Evolutionary conservation across 2,329 filamentous ascomycete genomes (phyloP).

Genomic region (Blastomyces percursus): DNA sequence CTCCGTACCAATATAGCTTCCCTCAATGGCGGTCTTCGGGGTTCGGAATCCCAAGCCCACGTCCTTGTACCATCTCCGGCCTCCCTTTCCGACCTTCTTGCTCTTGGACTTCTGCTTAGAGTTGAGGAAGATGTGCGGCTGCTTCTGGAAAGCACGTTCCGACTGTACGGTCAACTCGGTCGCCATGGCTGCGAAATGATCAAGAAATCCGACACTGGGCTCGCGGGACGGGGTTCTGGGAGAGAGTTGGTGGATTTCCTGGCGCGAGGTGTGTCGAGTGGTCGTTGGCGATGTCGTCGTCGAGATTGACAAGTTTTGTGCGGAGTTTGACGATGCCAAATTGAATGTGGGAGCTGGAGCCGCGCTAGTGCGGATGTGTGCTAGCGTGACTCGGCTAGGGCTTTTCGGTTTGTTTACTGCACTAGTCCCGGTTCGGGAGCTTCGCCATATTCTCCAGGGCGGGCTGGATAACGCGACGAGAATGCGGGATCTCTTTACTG

Average conservation of each 20-base stretch:
- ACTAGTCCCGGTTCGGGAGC: slow-evolving; percentile 24
- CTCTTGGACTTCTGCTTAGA: slow-evolving; percentile 78
- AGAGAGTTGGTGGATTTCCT: slow-evolving; percentile 7
- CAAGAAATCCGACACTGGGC: slow-evolving; percentile 25
- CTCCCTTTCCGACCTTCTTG: slow-evolving; percentile 76
- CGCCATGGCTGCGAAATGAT: slow-evolving; percentile 61
- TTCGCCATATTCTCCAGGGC: slow-evolving; percentile 15
- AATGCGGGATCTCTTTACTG: slow-evolving; percentile 5
- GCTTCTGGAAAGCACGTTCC: slow-evolving; percentile 99
- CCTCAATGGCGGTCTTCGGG: slow-evolving; percentile 97
- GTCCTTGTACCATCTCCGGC: slow-evolving; percentile 98
- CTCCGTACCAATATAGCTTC: slow-evolving; percentile 93
- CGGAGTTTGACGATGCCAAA: slow-evolving; percentile 24
- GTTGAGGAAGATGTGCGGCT: slow-evolving; percentile 99
- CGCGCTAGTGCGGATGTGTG: slow-evolving; percentile 22
- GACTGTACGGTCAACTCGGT: slow-evolving; percentile 99
- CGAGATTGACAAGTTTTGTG: slow-evolving; percentile 25
- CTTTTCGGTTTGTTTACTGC: slow-evolving; percentile 35
- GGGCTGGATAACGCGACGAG: slow-evolving; percentile 9
- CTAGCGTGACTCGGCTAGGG: slow-evolving; percentile 32
- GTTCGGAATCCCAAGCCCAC: slow-evolving; percentile 98
- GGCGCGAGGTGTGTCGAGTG: slow-evolving; percentile 15
- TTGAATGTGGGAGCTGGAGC: slow-evolving; percentile 29
- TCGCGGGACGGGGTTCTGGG: slow-evolving; percentile 23
- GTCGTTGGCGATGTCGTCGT: slow-evolving; percentile 29